Evolutionary conservation across 2,329 filamentous ascomycete species (phyloP), one percentile per base, ranked within the genome.

Genomic region (Verticillium klebahnii): DNA sequence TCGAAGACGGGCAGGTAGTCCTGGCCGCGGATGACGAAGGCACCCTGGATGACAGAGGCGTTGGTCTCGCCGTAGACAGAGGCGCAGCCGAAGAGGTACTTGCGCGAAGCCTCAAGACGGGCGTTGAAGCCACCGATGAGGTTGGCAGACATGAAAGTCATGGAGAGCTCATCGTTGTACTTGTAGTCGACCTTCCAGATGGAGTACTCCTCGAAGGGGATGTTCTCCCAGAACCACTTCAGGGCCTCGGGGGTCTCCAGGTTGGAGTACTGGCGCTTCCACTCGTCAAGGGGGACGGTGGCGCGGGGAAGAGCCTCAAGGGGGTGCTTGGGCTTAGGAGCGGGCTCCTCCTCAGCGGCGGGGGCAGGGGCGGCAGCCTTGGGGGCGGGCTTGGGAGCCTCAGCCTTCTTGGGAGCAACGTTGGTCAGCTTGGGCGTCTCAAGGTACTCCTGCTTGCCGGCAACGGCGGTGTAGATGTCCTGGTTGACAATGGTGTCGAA

Each of bases 181-280:
- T 97, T 97, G 89, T 97, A 99, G 81, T 93, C 89, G 71, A 93
- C 82, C 78, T 87, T 88, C 92, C 93, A 99, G 78, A 99, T 81
- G 61, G 93, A 96, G 87, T 95, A 99, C 81, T 99, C 95, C 68
- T 93, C 89, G 71, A 95, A 89, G 75, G 95, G 94, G 80, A 88
- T 87, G 79, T 96, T 92, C 83, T 97, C 89, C 94, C 94, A 99
- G 89, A 99, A 98, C 90, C 91, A 98, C 78, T 94, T 93, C 73
- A 98, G 83, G 72, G 94, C 92, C 67, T 84, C 89, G 67, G 88
- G 83, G 70, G 91, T 93, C 67, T 97, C 92, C 56, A 64, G 59
- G 88, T 99, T 99, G 73, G 95, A 99, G 88, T 96, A 99, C 79
- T 92, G 89, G 75, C 95, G 93, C 90, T 99, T 99, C 91, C 90